Evolutionary conservation across 1,284 basidiomycete species (phyloP).

Genomic region (Cryptococcus depauperatus): DNA sequence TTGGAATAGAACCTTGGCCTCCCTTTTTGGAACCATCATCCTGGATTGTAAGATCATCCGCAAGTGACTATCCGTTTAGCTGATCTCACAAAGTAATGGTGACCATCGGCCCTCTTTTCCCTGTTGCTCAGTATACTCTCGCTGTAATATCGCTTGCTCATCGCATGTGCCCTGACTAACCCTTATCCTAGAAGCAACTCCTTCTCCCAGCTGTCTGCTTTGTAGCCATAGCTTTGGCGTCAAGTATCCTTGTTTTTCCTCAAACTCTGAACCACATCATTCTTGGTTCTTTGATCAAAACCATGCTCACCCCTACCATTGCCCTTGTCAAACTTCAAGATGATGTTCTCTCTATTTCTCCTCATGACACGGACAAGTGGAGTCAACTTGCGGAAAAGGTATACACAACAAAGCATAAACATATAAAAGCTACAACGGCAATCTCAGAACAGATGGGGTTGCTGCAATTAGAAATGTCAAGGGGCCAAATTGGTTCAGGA

Average conservation of each 20-base stretch:
- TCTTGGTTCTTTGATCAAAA: constrained; percentile 27
- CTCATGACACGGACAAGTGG: constrained; percentile 32
- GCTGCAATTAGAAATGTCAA: constrained; percentile 47
- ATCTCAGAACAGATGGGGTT: constrained; percentile 31
- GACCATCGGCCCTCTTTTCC: constrained; percentile 53
- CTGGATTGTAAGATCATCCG: constrained; percentile 26
- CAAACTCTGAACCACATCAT: constrained; percentile 57
- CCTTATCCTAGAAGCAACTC: constrained; percentile 38
- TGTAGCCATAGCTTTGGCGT: constrained; percentile 54
- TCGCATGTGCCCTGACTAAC: not conserved
- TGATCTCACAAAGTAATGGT: constrained; percentile 49
- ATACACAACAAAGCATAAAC: constrained; percentile 15
- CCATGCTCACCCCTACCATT: constrained; percentile 31
- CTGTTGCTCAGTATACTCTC: constrained; percentile 57
- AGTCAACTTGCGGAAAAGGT: constrained; percentile 18
- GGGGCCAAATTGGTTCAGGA: constrained; percentile 42
- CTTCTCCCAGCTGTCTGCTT: constrained; percentile 56
- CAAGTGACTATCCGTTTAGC: not conserved
- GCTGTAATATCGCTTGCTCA: constrained; percentile 22
- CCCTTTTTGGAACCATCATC: constrained; percentile 31
- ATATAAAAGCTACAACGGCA: constrained; percentile 23
- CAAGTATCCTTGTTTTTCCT: constrained; percentile 61
- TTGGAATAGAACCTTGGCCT: constrained; percentile 15
- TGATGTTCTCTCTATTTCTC: constrained; percentile 24
- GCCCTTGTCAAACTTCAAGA: constrained; percentile 38